Conservation (phyloP, 805 yeast genomes). For the Ogataea nonfermentans region DNA sequence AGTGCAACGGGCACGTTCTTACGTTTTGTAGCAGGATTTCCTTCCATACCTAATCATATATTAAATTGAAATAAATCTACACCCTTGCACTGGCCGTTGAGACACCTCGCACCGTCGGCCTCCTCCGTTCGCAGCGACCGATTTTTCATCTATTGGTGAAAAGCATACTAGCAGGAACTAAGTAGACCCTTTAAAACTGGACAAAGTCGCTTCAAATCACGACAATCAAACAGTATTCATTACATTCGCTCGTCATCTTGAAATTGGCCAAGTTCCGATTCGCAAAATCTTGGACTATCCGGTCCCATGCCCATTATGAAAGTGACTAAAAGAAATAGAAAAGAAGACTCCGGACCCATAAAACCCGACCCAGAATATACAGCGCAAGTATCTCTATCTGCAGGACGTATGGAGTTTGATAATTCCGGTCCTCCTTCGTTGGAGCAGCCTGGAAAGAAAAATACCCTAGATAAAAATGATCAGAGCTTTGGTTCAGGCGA, state of each 20-base stretch:
- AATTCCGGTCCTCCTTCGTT: neutral
- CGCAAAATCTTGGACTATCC: neutral
- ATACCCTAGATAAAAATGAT: neutral
- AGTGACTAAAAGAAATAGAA: conserved; percentile 4
- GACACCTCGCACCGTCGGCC: conserved; percentile 7
- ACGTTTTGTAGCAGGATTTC: neutral
- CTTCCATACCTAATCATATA: neutral
- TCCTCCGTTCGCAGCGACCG: conserved; percentile 4
- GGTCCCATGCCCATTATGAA: conserved; percentile 2
- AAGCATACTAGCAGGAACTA: neutral
- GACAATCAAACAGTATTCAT: neutral
- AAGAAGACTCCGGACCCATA: conserved; percentile 1
- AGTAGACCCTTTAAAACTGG: neutral
- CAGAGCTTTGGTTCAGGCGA: no score
- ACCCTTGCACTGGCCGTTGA: conserved; percentile 11
- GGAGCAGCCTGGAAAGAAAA: neutral
- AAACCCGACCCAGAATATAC: neutral
- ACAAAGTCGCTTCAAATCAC: neutral
- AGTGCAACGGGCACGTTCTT: conserved; percentile 1
- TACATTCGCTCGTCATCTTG: neutral
- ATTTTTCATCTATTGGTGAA: conserved; percentile 5
- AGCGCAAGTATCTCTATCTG: neutral
- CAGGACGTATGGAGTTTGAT: neutral
- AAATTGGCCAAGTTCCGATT: neutral
- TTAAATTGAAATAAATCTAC: neutral